Percentiles rank a stretch among this genome's conserved stretches.
phyloP scores from a whole-genome alignment of 768 basidiomycete species.

The Crucibulum laeve region DNA sequence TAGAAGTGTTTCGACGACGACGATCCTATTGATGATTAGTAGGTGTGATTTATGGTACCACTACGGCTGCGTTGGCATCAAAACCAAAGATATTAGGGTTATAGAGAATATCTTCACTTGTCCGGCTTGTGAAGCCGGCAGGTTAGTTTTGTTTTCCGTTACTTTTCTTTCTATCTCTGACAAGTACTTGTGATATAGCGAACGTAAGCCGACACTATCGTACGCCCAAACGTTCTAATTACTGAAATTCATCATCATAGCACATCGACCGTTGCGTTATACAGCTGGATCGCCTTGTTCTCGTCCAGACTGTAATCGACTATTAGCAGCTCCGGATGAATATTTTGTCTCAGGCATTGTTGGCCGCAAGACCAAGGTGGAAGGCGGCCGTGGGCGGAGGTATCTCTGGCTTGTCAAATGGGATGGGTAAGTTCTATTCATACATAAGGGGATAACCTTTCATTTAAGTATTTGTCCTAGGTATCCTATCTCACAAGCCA shows the following conservation, averaged over 20 bases:
- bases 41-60: conserved; percentile 49
- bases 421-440: conserved; percentile 25
- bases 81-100: conserved; percentile 29
- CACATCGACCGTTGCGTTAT: conserved; percentile 1
- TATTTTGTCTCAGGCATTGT: conserved; percentile 31
- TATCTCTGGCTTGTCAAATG: conserved; percentile 35
- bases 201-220: conserved; percentile 5
- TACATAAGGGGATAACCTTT: too few species aligned
- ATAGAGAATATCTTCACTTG: conserved; percentile 31
- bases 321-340: conserved; percentile 5
- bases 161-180: background rate
- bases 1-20: background rate
- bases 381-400: conserved; percentile 15
- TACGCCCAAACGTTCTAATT: conserved; percentile 6
- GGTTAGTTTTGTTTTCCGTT: conserved; percentile 20
- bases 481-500: conserved; percentile 26
- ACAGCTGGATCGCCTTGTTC: conserved; percentile 11
- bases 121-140: conserved; percentile 31
- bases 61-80: conserved; percentile 44
- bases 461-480: conserved; percentile 13
- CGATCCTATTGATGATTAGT: background rate
- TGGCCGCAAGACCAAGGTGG: conserved; percentile 21
- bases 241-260: background rate
- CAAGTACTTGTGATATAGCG: background rate
- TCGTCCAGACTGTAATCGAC: conserved; percentile 22